Percentiles rank a stretch among this genome's conserved stretches.
These are phyloP conservation scores for Penicillium ucsense DNA, from an alignment of 495 filamentous ascomycete genomes.

Conservation along the genomic window DNA sequence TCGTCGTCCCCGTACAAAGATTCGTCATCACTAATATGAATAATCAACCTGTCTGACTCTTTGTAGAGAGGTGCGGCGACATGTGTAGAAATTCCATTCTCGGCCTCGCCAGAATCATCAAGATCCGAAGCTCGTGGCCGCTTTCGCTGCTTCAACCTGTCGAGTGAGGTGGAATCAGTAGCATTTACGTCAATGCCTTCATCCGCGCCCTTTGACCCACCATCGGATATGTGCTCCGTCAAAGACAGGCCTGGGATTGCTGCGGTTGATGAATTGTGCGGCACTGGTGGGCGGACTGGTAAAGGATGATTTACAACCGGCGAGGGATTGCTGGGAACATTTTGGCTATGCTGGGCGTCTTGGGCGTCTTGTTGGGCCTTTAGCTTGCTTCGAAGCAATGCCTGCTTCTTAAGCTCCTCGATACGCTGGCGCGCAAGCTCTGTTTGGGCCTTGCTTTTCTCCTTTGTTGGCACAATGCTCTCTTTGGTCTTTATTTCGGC, in stretches of 20 bases:
- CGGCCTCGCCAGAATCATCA: constrained; percentile 37
- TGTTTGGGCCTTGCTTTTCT: constrained; percentile 47
- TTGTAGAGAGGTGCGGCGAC: constrained; percentile 1
- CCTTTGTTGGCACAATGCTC: constrained; percentile 26
- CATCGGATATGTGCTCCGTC: constrained; percentile 17
- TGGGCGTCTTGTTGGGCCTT: constrained; percentile 11
- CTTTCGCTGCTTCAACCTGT: constrained; percentile 47
- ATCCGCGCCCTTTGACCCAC: neutral
- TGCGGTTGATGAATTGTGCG: constrained; percentile 16
- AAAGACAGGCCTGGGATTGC: constrained; percentile 47
- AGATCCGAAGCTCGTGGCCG: constrained; percentile 84
- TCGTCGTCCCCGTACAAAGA: constrained; percentile 37
- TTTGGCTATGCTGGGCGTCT: neutral
- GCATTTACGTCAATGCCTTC: constrained; percentile 4
- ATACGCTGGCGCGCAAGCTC: constrained; percentile 44
- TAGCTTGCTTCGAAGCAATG: constrained; percentile 25
- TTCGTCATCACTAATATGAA: constrained; percentile 71
- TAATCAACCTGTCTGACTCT: constrained; percentile 36
- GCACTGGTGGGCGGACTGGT: constrained; percentile 33
- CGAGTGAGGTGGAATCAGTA: constrained; percentile 17
- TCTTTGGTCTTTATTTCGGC: constrained; percentile 1
- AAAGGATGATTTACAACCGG: constrained; percentile 29
- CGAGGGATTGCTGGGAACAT: constrained; percentile 1
- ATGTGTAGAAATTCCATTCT: constrained; percentile 50
- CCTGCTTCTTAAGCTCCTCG: constrained; percentile 39